phyloP scores from a whole-genome alignment of 2,329 filamentous ascomycete genomes.

The Helotiales sp. region DNA sequence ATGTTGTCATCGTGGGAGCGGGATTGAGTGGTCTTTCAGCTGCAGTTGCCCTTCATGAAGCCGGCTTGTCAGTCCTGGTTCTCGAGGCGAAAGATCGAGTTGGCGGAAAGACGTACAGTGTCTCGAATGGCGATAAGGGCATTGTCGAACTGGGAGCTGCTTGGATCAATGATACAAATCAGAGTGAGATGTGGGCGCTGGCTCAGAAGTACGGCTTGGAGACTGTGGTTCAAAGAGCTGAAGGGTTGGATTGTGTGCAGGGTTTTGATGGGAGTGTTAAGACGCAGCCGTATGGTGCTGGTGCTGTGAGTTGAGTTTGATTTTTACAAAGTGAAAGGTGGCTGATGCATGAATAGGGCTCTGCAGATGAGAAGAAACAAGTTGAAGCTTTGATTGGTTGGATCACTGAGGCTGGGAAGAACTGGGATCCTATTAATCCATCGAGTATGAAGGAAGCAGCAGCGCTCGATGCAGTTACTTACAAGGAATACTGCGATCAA shows the following conservation, averaged over 20 bases:
- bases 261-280: not conserved
- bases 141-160: not conserved
- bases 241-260: not conserved
- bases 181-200: not conserved
- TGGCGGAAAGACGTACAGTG: not conserved
- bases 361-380: not conserved
- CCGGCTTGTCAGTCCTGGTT: not conserved
- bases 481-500: not conserved
- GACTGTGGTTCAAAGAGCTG: not conserved
- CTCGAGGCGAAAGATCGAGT: conserved; percentile 4
- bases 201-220: conserved; percentile 2
- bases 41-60: not conserved
- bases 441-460: not conserved
- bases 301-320: not conserved
- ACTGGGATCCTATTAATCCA: not conserved
- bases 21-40: not conserved
- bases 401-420: not conserved
- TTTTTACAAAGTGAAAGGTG: not conserved
- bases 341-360: not conserved
- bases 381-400: not conserved
- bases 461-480: not conserved
- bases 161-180: conserved; percentile 5
- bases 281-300: not conserved
- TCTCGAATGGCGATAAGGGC: not conserved
- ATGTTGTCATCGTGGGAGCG: not conserved